Percentiles rank a stretch among this genome's conserved stretches.
Evolutionary conservation across 2,329 filamentous ascomycete species (phyloP).

Genomic region (Ophiocordyceps camponoti-floridani): DNA sequence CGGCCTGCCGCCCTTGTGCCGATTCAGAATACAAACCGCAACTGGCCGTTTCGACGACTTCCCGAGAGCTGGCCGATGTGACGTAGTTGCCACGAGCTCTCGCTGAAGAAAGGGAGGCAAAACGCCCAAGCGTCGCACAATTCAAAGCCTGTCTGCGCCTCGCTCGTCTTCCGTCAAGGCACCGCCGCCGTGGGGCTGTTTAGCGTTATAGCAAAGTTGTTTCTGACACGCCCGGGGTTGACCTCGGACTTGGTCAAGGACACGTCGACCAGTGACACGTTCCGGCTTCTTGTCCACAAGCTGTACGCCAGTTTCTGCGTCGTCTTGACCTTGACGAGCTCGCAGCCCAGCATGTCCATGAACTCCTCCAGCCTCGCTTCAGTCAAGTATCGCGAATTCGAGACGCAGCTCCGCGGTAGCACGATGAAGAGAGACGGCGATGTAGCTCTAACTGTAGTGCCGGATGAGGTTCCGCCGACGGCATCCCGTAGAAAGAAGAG

Average conservation of each 20-base stretch:
- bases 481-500: constrained; percentile 43
- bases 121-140: neutral
- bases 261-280: constrained; percentile 3
- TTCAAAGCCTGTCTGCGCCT: neutral
- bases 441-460: constrained; percentile 10
- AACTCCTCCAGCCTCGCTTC: constrained; percentile 50
- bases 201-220: constrained; percentile 79
- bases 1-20: neutral
- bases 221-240: constrained; percentile 56
- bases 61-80: neutral
- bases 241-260: constrained; percentile 49
- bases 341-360: constrained; percentile 63
- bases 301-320: constrained; percentile 79
- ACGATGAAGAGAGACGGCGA: constrained; percentile 75
- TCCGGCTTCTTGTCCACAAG: constrained; percentile 46
- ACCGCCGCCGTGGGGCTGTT: constrained; percentile 4
- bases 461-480: constrained; percentile 1
- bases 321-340: constrained; percentile 44
- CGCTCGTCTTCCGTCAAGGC: neutral
- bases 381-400: constrained; percentile 81
- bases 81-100: neutral
- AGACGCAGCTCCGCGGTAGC: constrained; percentile 69
- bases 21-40: neutral
- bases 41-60: neutral
- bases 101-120: neutral